Base-by-base conservation (phyloP, 108 stramenopile species). In the Fragilariopsis cylindrus region DNA sequence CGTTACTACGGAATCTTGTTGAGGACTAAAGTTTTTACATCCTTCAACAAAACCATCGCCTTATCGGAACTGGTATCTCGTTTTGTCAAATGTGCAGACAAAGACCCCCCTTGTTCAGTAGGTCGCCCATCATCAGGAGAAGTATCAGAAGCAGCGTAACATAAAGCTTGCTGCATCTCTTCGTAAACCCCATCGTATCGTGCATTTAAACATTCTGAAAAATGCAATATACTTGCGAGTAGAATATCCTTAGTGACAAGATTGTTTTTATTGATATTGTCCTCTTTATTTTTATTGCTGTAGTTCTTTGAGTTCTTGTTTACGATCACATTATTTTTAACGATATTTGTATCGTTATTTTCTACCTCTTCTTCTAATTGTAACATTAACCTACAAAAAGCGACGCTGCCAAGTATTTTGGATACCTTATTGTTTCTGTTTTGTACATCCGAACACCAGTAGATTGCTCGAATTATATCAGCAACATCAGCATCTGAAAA, bases 201-300 rank as follows among this genome's bases (percentile, higher is more conserved):
- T 3, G 88, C 86, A 11, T 73, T 65, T 5, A 92, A 75, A 56
- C 89, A 92, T 71, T 92, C 89, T 41, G 82, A 78, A 72, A 84
- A 92, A 67, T 92, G 92, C 60, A 89, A 69, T 30, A 88, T 83
- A 55, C 86, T 82, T 43, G 92, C 92, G 12, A 90, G 75, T 9
- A 92, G 65, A 0, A 88, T 76, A 53, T 88, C 86, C 46, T 84
- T 75, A 5, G 90, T 85, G 48, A 82, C 71, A 41, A 90, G 52
- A 13, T 65, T 50, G 67, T 44, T 19, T 48, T 63, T 5, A 40
- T 11, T 18, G 39, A 3, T 40, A 15, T 15, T 57, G 16, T n/a
- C 42, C 45, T 18, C 3, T 21, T 52, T 68, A 3, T 41, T 65
- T 9, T 15, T 19, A 7, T 65, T 65, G 65, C 47, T 45, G 41